Conservation (phyloP, 108 stramenopile species). For the Discostella pseudostelligera region DNA sequence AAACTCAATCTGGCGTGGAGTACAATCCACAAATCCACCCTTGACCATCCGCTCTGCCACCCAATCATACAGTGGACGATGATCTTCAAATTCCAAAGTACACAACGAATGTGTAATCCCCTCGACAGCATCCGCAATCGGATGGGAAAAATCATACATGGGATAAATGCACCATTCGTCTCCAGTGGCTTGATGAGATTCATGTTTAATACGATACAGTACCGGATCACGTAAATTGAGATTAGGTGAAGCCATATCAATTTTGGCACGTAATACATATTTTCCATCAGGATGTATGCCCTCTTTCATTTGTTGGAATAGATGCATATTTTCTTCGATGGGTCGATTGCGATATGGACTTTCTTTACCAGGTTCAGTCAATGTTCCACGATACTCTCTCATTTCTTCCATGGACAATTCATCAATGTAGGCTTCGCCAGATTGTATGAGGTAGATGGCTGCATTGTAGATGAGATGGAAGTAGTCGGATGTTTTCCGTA, state of each 20-base stretch:
- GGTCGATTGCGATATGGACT: constrained; percentile 74
- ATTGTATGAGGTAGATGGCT: constrained; percentile 72
- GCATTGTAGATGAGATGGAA: constrained; percentile 85
- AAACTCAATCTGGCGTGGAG: constrained; percentile 91
- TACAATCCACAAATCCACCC: constrained; percentile 55
- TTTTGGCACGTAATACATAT: constrained; percentile 86
- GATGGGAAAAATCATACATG: constrained; percentile 94
- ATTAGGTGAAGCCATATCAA: constrained; percentile 90
- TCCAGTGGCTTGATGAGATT: constrained; percentile 86
- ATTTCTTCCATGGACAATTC: constrained; percentile 82
- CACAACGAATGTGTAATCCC: constrained; percentile 90
- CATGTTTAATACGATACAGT: constrained; percentile 89
- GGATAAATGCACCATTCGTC: constrained; percentile 92
- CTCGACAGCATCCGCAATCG: constrained; percentile 89
- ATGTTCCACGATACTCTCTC: constrained; percentile 84
- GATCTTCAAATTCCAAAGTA: constrained; percentile 93
- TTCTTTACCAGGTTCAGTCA: constrained; percentile 80
- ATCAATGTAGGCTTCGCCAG: constrained; percentile 87
- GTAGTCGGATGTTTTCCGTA: constrained; percentile 81
- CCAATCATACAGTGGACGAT: constrained; percentile 93
- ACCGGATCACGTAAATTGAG: constrained; percentile 92
- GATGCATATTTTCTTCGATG: constrained; percentile 70
- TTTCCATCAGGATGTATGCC: constrained; percentile 72
- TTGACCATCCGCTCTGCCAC: constrained; percentile 73
- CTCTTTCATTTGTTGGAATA: constrained; percentile 79